Evolutionary conservation across 2,329 filamentous ascomycete species (phyloP).

Genomic region (Nannizziopsis arthrosporioides): DNA sequence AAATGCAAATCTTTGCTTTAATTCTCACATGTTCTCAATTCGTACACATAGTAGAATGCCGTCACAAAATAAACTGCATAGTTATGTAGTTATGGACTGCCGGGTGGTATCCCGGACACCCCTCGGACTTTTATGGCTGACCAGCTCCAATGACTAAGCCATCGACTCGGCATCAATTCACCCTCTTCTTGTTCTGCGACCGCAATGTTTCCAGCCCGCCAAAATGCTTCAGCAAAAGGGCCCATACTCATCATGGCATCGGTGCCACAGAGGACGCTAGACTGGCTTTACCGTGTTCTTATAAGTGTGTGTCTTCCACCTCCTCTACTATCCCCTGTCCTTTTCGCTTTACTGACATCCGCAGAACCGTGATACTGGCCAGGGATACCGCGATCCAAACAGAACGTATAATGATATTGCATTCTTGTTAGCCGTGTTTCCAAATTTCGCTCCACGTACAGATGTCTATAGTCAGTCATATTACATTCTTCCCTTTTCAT

Average conservation of each 20-base stretch:
- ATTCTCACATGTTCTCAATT: no score
- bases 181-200: no score
- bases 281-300: constrained; percentile 89
- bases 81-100: no score
- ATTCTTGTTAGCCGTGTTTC: constrained; percentile 64
- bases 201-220: not conserved
- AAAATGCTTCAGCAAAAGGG: not conserved
- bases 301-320: constrained; percentile 47
- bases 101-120: no score
- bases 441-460: constrained; percentile 71
- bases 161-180: no score
- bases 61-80: no score
- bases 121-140: no score
- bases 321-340: constrained; percentile 5
- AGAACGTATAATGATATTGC: constrained; percentile 87
- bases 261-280: constrained; percentile 79
- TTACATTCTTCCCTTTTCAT: not conserved
- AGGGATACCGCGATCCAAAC: constrained; percentile 92
- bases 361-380: constrained; percentile 25
- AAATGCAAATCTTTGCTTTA: no score
- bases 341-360: constrained; percentile 10
- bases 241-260: constrained; percentile 35
- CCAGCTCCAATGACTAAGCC: no score
- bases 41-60: no score
- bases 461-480: constrained; percentile 79